These are phyloP conservation scores for Hordeum marinum DNA, from an alignment of 176 grass and related monocot species.

Conservation along the genomic window DNA sequence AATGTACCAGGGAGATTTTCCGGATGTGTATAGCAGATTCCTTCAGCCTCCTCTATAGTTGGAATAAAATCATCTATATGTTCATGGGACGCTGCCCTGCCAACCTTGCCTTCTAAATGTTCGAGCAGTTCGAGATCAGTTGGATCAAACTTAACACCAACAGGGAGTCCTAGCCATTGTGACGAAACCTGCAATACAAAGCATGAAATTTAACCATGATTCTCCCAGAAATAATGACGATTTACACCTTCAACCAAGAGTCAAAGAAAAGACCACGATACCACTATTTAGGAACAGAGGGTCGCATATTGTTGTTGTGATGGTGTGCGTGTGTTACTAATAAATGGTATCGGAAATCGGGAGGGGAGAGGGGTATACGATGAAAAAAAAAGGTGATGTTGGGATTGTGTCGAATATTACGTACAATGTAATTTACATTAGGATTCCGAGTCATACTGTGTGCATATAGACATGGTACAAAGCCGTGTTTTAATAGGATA, in stretches of 20 bases:
- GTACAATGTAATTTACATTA: too few species aligned
- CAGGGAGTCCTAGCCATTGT: constrained; percentile 54
- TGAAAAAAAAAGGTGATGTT: too few species aligned
- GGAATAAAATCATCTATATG: constrained; percentile 69
- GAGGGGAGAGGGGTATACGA: too few species aligned
- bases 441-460: too few species aligned
- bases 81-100: constrained; percentile 6
- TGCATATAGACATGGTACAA: too few species aligned
- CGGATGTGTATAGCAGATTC: constrained; percentile 93
- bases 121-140: constrained; percentile 50
- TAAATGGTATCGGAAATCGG: too few species aligned
- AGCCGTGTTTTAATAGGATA: too few species aligned
- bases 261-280: not conserved
- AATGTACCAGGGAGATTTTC: constrained; percentile 75
- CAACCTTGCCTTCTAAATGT: constrained; percentile 65
- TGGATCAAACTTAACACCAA: constrained; percentile 78
- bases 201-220: not conserved
- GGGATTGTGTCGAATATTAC: too few species aligned
- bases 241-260: not conserved
- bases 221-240: not conserved
- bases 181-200: constrained; percentile 50
- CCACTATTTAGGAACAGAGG: not conserved
- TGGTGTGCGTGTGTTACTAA: not conserved
- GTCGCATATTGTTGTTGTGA: not conserved
- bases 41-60: constrained; percentile 45